Base-by-base conservation (phyloP, 2,329 filamentous ascomycete species). In the Sporothrix variecibatus region DNA sequence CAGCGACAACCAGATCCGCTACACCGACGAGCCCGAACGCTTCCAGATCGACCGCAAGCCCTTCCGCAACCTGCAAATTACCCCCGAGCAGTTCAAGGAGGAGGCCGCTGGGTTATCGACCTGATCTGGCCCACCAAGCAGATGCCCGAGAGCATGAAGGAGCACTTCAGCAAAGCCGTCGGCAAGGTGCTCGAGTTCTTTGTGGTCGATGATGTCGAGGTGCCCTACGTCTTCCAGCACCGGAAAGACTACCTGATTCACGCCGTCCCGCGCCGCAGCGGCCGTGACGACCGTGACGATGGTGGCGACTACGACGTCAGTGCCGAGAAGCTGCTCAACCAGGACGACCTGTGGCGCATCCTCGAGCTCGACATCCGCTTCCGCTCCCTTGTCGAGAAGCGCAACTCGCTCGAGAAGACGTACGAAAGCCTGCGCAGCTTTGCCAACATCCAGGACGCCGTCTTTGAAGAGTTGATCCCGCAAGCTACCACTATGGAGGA, bases 171-270 rank as follows among this genome's bases (percentile, higher is more conserved):
- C 79, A 93, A 93, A 78, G 93, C 95, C 5, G 92, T 99, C 72
- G 91, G 91, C 78, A 97, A 97, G 82, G 95, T 98, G 12, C 87
- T 99, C 53, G 94, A 98, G 79, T 98, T 98, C 81, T 94, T 99
- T 83, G 94, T 97, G 70, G 90, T 95, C 3, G 95, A 98, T 77
- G 94, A 97, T 78, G 94, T 95, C 78, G 96, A 99, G 82, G 94
- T 98, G 1, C 95, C 96, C 0, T 99, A 97, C 82, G 96, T 99
- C 78, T 98, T 98, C 82, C 95, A 98, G 82, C 96, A 99, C 80
- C 94, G 96, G 75, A 97, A 98, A 82, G 96, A 99, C 81, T 99
- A 98, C 80, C 88, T 99, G 60, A 97, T 99, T 73, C 94, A 98
- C 79, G 93, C 93, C 77, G 94, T 93, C 80, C 81, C 90, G 80